Evolutionary conservation across 805 yeast genomes (phyloP).

Genomic region (Komagataella phaffii): DNA sequence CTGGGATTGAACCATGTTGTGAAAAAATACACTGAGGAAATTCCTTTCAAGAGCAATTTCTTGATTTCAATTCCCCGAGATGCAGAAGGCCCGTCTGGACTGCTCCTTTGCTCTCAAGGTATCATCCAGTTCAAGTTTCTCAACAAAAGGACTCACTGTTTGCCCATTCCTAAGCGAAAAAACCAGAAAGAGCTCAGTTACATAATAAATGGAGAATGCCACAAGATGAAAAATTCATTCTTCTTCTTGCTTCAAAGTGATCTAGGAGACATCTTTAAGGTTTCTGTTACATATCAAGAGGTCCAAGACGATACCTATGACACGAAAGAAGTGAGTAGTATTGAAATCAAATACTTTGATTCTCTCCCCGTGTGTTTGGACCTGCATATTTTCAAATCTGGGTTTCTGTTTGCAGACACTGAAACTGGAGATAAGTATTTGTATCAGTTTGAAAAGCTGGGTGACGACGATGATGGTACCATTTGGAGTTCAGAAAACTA

Average conservation of each 20-base stretch:
- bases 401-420: constrained; percentile 58
- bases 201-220: constrained; percentile 49
- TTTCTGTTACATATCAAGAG: constrained; percentile 32
- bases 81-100: constrained; percentile 57
- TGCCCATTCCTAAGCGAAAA: constrained; percentile 45
- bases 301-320: constrained; percentile 24
- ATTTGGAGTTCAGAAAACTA: constrained; percentile 18
- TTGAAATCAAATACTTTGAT: constrained; percentile 62
- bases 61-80: constrained; percentile 64
- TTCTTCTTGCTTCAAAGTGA: constrained; percentile 61
- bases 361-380: constrained; percentile 47
- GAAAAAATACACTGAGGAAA: constrained; percentile 27
- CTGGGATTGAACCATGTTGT: constrained; percentile 73
- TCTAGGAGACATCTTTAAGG: constrained; percentile 65
- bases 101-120: constrained; percentile 48
- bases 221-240: constrained; percentile 47
- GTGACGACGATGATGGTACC: constrained; percentile 31
- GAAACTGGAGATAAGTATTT: constrained; percentile 49
- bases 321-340: constrained; percentile 20
- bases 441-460: constrained; percentile 73
- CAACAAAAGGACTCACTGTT: constrained; percentile 16
- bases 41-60: constrained; percentile 29
- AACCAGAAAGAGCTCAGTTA: constrained; percentile 11
- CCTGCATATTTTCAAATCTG: constrained; percentile 55
- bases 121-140: constrained; percentile 36